Conservation (phyloP, 2,329 filamentous ascomycete genomes). For the Fusarium tanahbumbuense region DNA sequence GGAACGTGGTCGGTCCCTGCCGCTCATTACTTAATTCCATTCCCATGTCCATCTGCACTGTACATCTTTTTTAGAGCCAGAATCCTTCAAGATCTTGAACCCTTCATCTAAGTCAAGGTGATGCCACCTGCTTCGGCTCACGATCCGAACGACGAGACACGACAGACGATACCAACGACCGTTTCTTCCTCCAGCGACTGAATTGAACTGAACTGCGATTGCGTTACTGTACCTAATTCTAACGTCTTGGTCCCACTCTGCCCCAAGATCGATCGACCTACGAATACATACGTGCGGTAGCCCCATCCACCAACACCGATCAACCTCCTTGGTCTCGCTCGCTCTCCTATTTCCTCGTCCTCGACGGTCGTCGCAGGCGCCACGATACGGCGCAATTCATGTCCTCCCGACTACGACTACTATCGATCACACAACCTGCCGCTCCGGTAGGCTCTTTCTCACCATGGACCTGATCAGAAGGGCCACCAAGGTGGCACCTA, state of each 20-base stretch:
- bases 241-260: slow-evolving; percentile 14
- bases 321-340: slow-evolving; percentile 6
- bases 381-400: slow-evolving; percentile 46
- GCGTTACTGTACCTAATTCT: slow-evolving; percentile 18
- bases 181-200: slow-evolving; percentile 11
- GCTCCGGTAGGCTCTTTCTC: slow-evolving; percentile 43
- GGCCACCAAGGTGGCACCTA: slow-evolving; percentile 63
- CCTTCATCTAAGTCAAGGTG: slow-evolving; percentile 4
- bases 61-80: slow-evolving; percentile 27
- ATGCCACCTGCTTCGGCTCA: slow-evolving; percentile 20
- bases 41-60: slow-evolving; percentile 16
- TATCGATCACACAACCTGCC: slow-evolving; percentile 56
- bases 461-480: slow-evolving; percentile 70
- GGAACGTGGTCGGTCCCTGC: slow-evolving; percentile 48
- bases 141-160: slow-evolving; percentile 31
- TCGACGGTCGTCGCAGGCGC: slow-evolving; percentile 40
- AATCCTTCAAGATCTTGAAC: slow-evolving; percentile 25
- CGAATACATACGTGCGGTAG: slow-evolving; percentile 9
- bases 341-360: slow-evolving; percentile 30
- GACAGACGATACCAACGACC: slow-evolving; percentile 37
- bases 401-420: slow-evolving; percentile 46
- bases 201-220: slow-evolving; percentile 8
- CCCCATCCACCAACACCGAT: slow-evolving; percentile 20
- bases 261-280: slow-evolving; percentile 30
- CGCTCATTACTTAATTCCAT: slow-evolving; percentile 46